These are phyloP conservation scores for Ziziphus jujuba DNA, from an alignment of 306 rosid species.

Conservation along the genomic window DNA sequence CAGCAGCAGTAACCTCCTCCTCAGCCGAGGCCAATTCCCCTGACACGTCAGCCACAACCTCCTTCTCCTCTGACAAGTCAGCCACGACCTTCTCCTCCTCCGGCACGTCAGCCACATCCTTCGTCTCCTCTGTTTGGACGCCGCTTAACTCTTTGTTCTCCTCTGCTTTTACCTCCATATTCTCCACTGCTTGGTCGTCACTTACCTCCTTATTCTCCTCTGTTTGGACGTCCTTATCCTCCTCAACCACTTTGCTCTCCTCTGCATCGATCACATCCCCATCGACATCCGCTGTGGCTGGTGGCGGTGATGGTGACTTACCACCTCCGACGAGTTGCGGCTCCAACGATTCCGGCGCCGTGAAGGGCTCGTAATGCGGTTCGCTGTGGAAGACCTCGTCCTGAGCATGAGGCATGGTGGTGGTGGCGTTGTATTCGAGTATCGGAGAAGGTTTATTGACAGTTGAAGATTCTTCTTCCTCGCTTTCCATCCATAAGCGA, in stretches of 20 bases:
- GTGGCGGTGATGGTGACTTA: background rate
- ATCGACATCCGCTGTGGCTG: background rate
- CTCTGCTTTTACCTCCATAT: background rate
- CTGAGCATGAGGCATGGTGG: slow-evolving; percentile 12
- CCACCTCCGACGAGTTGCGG: background rate
- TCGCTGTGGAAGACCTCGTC: slow-evolving; percentile 19
- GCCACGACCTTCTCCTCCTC: background rate
- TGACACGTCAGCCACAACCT: slow-evolving; percentile 5
- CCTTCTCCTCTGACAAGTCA: no score
- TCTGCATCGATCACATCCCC: slow-evolving; percentile 17
- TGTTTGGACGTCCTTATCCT: background rate
- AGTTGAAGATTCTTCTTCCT: slow-evolving; percentile 49
- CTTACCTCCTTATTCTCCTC: background rate
- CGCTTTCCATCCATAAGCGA: slow-evolving; percentile 48
- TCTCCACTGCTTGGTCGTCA: background rate
- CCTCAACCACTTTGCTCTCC: slow-evolving; percentile 4
- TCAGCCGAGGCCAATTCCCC: slow-evolving; percentile 16
- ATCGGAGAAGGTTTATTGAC: slow-evolving; percentile 13
- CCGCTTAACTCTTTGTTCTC: background rate
- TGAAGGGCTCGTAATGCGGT: slow-evolving; percentile 31
- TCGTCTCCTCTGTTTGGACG: no score
- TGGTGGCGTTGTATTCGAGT: slow-evolving; percentile 16
- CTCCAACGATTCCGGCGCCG: slow-evolving; percentile 13
- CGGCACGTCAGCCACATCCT: background rate
- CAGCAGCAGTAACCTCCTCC: slow-evolving; percentile 6